phyloP scores from a whole-genome alignment of 2,329 filamentous ascomycete species.

The Cryphonectria nitschkei region DNA sequence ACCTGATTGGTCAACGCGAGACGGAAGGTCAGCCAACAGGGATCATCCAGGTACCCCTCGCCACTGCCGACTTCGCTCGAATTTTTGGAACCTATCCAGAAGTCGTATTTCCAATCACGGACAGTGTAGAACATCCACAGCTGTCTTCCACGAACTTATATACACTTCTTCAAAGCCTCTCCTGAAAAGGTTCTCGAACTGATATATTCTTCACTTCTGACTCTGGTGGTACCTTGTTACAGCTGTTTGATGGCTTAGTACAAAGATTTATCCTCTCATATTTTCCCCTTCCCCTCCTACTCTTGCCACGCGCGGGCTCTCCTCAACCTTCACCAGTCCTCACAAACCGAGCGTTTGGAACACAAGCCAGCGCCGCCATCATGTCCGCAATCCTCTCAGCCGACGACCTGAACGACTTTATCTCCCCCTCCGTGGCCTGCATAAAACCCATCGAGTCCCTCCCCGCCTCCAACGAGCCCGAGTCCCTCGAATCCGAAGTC shows the following conservation, averaged over 20 bases:
- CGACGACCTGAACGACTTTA: constrained; percentile 98
- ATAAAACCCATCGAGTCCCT: constrained; percentile 97
- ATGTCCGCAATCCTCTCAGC: constrained; percentile 98
- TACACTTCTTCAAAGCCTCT: neutral
- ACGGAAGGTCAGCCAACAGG: constrained; percentile 1
- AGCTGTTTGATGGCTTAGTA: constrained; percentile 7
- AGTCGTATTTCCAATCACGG: constrained; percentile 28
- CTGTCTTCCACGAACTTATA: neutral
- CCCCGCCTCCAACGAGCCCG: constrained; percentile 55
- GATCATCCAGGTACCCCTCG: constrained; percentile 3
- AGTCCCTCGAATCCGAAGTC: constrained; percentile 73
- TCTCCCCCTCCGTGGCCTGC: constrained; percentile 94
- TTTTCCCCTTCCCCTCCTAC: neutral
- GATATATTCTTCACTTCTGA: neutral
- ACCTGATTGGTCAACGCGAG: constrained; percentile 3
- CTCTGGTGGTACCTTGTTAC: no score
- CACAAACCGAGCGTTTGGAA: neutral
- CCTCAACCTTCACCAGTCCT: neutral
- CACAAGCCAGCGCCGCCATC: constrained; percentile 34
- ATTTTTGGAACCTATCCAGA: constrained; percentile 22
- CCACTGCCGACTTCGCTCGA: constrained; percentile 29
- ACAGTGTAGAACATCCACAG: constrained; percentile 1
- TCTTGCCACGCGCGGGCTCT: constrained; percentile 13
- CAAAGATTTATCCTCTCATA: neutral
- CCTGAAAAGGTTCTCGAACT: neutral